Evolutionary conservation across 2,329 filamentous ascomycete species (phyloP).

Genomic region (Polytolypa hystricis): DNA sequence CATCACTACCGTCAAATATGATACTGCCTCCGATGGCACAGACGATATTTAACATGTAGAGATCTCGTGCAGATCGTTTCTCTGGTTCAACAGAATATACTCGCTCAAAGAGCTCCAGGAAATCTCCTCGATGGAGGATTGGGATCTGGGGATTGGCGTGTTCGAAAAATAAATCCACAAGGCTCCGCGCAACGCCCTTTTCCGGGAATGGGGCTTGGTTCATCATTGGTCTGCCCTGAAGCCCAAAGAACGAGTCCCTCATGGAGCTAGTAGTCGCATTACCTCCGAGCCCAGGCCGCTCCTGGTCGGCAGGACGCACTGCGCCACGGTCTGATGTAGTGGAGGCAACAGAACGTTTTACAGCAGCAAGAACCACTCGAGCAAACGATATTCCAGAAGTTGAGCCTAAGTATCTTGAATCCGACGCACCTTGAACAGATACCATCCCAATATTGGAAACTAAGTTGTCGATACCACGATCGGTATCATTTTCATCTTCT

Average conservation of each 20-base stretch:
- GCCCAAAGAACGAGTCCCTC: conserved; percentile 93
- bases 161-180: conserved; percentile 83
- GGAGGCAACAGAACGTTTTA: conserved; percentile 60
- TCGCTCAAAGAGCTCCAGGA: conserved; percentile 75
- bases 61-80: conserved; percentile 61
- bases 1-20: conserved; percentile 52
- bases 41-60: conserved; percentile 95
- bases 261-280: conserved; percentile 59
- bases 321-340: conserved; percentile 52
- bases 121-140: conserved; percentile 78
- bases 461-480: conserved; percentile 48
- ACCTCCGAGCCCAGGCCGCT: conserved; percentile 20
- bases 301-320: conserved; percentile 45
- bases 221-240: conserved; percentile 82
- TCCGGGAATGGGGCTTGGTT: conserved; percentile 76
- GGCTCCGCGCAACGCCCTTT: conserved; percentile 56
- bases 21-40: conserved; percentile 93
- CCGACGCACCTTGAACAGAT: conserved; percentile 65
- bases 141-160: conserved; percentile 95
- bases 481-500: conserved; percentile 43
- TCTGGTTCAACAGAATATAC: conserved; percentile 62
- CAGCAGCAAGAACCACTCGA: conserved; percentile 83
- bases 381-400: conserved; percentile 91
- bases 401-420: conserved; percentile 71
- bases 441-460: conserved; percentile 63